Conservation (phyloP, 2,329 filamentous ascomycete species). For the Colletotrichum salicis region DNA sequence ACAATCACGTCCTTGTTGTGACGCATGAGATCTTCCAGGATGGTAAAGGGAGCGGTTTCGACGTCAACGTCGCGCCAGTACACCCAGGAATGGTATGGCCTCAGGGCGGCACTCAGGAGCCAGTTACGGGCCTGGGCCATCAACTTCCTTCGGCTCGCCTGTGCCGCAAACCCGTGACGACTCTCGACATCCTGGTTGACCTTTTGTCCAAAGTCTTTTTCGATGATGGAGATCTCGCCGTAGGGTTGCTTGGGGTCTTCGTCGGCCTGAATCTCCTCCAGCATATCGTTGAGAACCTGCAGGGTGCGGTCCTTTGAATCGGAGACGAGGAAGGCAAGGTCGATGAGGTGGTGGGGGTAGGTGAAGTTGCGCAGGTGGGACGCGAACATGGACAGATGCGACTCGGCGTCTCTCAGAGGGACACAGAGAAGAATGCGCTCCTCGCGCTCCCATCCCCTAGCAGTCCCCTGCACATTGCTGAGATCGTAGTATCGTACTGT, state of each 20-base stretch:
- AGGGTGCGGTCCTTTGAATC: constrained; percentile 96
- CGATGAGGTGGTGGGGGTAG: constrained; percentile 95
- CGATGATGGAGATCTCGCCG: constrained; percentile 96
- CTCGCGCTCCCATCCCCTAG: constrained; percentile 93
- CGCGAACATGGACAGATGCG: constrained; percentile 98
- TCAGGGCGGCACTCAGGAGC: constrained; percentile 90
- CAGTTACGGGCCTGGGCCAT: constrained; percentile 99
- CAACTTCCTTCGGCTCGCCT: constrained; percentile 90
- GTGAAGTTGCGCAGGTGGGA: constrained; percentile 96
- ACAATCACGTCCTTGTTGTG: constrained; percentile 99
- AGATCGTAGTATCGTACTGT: constrained; percentile 98
- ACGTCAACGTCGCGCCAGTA: constrained; percentile 99
- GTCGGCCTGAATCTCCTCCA: constrained; percentile 83
- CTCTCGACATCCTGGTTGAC: constrained; percentile 98
- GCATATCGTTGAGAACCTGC: constrained; percentile 75
- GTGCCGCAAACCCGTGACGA: constrained; percentile 95
- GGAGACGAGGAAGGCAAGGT: constrained; percentile 95
- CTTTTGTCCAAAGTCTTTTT: constrained; percentile 98
- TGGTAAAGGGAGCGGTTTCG: constrained; percentile 95
- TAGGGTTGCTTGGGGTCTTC: constrained; percentile 84
- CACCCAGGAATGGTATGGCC: constrained; percentile 97
- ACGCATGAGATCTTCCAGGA: constrained; percentile 96
- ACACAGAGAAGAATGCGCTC: constrained; percentile 96
- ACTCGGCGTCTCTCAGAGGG: constrained; percentile 89
- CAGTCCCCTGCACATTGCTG: constrained; percentile 88